phyloP scores from a whole-genome alignment of 2,329 filamentous ascomycete species.

The Aspergillus aculeatus region DNA sequence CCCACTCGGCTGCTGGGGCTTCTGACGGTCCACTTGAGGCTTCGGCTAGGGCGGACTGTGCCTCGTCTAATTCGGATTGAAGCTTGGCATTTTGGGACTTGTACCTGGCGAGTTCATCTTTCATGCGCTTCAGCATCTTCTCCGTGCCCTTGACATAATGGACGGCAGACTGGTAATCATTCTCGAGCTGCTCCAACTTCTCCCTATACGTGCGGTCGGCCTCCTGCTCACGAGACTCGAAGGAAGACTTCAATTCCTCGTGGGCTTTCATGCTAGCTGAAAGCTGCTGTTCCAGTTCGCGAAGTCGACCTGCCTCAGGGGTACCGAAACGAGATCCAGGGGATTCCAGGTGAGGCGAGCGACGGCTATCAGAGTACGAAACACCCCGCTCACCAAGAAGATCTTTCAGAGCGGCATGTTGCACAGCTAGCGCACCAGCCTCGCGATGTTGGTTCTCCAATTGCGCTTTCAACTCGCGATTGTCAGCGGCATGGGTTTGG shows the following conservation, averaged over 20 bases:
- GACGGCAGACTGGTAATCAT: constrained; percentile 95
- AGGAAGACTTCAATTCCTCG: constrained; percentile 76
- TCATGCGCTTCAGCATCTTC: constrained; percentile 98
- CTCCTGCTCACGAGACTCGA: constrained; percentile 78
- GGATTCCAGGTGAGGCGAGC: constrained; percentile 70
- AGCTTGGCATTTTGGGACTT: constrained; percentile 82
- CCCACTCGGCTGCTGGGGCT: constrained; percentile 64
- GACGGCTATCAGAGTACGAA: constrained; percentile 67
- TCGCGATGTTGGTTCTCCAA: constrained; percentile 85
- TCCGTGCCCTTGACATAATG: constrained; percentile 98
- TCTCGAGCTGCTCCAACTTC: constrained; percentile 89
- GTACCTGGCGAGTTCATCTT: constrained; percentile 91
- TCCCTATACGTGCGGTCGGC: constrained; percentile 88
- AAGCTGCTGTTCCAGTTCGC: constrained; percentile 86
- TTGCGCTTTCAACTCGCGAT: constrained; percentile 77
- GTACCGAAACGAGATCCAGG: constrained; percentile 72
- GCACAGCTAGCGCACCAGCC: constrained; percentile 87
- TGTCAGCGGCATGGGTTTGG: constrained; percentile 75
- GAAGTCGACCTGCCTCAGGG: constrained; percentile 74
- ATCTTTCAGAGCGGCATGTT: constrained; percentile 90
- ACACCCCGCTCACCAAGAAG: constrained; percentile 87
- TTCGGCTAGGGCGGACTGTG: constrained; percentile 55
- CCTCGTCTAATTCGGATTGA: constrained; percentile 73
- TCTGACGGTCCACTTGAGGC: constrained; percentile 40
- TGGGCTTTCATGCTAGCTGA: constrained; percentile 73